A percentile compares a stretch with the other conserved stretches of the same genome.
Conservation (phyloP, 2,329 filamentous ascomycete genomes). For the Bipolaris victoriae region DNA sequence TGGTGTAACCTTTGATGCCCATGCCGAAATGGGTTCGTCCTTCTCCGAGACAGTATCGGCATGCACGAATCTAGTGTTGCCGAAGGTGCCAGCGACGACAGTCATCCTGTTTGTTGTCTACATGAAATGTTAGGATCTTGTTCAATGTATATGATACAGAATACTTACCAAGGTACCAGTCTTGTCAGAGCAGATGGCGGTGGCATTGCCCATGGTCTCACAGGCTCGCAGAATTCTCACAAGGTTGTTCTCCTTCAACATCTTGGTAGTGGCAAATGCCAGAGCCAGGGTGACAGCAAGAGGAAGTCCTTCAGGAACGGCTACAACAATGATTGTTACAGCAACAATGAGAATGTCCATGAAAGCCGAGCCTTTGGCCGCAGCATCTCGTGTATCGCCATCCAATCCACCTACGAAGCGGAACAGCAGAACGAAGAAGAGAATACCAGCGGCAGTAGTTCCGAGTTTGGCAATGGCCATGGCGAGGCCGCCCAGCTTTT, state of each 20-base stretch:
- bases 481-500: conserved; percentile 60
- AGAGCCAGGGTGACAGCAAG: conserved; percentile 44
- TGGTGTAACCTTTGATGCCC: conserved; percentile 53
- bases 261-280: conserved; percentile 46
- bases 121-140: background rate
- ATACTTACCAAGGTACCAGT: conserved; percentile 38
- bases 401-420: conserved; percentile 45
- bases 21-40: conserved; percentile 49
- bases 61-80: conserved; percentile 55
- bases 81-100: conserved; percentile 50
- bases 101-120: conserved; percentile 51
- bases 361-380: conserved; percentile 46
- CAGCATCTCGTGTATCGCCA: conserved; percentile 28
- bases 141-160: accelerated
- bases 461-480: conserved; percentile 61
- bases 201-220: conserved; percentile 47
- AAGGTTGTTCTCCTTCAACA: conserved; percentile 47
- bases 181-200: conserved; percentile 47
- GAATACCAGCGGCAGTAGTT: conserved; percentile 43
- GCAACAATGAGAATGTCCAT: conserved; percentile 53
- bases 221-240: conserved; percentile 43
- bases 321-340: conserved; percentile 52
- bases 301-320: conserved; percentile 51
- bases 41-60: conserved; percentile 54
- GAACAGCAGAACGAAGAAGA: conserved; percentile 51